These are phyloP conservation scores for Globisporangium cederbergense DNA, from an alignment of 352 stramenopile species.

Conservation along the genomic window DNA sequence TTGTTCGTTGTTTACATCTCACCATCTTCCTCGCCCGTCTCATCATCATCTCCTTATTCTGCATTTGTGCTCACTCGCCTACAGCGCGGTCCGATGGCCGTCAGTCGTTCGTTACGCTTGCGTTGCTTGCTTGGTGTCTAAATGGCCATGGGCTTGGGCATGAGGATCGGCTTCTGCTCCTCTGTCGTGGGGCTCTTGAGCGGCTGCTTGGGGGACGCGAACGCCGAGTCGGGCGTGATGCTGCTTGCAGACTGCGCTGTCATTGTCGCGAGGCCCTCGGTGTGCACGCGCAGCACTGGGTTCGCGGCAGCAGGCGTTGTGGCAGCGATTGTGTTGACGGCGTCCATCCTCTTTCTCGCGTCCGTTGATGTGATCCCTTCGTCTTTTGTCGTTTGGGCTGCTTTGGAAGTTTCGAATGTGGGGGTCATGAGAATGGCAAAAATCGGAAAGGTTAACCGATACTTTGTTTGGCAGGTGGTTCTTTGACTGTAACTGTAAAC, in stretches of 20 bases:
- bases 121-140: slow-evolving; percentile 16
- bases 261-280: not conserved
- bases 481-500: no score
- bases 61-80: no score
- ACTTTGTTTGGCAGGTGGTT: no score
- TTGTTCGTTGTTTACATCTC: no score
- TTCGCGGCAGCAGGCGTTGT: not conserved
- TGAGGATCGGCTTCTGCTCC: slow-evolving; percentile 59
- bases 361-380: not conserved
- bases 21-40: no score
- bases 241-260: not conserved
- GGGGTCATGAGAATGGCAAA: no score
- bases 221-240: slow-evolving; percentile 19
- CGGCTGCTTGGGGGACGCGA: slow-evolving; percentile 17
- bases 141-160: slow-evolving; percentile 69
- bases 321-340: not conserved
- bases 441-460: no score
- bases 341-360: not conserved
- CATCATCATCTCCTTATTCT: no score
- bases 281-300: not conserved
- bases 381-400: not conserved
- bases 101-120: not conserved
- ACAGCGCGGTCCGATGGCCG: no score
- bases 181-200: slow-evolving; percentile 45
- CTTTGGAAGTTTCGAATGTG: not conserved